Base-by-base conservation (phyloP, 768 basidiomycete species). In the Russula sp. region DNA sequence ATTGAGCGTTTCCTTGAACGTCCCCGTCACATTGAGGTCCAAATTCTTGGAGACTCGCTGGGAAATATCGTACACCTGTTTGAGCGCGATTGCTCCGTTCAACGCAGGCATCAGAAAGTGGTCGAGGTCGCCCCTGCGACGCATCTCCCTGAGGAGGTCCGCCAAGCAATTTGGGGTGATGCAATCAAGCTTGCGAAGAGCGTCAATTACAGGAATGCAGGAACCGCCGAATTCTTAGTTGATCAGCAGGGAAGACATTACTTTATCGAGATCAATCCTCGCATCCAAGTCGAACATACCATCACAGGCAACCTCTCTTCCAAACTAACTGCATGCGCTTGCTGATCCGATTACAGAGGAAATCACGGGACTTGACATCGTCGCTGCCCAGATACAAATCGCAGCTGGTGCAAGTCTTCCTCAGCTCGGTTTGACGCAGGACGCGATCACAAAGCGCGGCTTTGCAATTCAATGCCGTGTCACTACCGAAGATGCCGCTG, bases 231-330 rank as follows among this genome's bases (percentile, higher is more conserved):
- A 78, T 99, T 98, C 81, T 81, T 99, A 76, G 94, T 98, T 67
- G 97, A 98, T 76, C 91, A 94, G 74, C 85, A 90, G 81, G 94
- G 92, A 71, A 83, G 94, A 70, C 94, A 97, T 77, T 98, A 98
- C 78, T 98, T 99, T 79, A 98, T 99, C 72, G 97, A 99, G 78
- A 98, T 99, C 71, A 98, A 98, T 77, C 94, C 97, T 34, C 94
- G 97, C 79, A 98, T 99, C 72, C 97, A 99, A 76, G 97, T 99
- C 77, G 97, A 98, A 74, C 97, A 98, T 77, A 98, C 97, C 62
- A 98, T 98, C 75, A 98, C 97, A 65, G 94, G 94, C 92, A 69
- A 58, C 79, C 74, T 24, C 24, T 36, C 51, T 48, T 46, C 62
- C 63, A 51, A 24, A 50, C 32, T 48, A 63, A 49, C 30, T 55